Conservation (phyloP, 106 monocot species). For the Iris macrosiphon region DNA sequence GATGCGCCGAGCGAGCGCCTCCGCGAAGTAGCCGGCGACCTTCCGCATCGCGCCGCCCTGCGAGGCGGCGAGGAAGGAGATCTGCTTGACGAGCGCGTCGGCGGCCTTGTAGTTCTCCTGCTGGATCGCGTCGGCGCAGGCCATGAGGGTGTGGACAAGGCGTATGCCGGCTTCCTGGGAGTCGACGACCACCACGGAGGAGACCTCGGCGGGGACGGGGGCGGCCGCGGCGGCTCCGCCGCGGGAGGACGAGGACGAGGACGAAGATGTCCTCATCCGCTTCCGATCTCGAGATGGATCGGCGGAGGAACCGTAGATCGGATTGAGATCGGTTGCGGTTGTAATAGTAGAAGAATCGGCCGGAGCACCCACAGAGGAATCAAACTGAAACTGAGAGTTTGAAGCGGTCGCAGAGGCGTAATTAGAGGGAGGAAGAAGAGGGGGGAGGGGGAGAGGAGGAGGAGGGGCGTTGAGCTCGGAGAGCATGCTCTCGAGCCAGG, state of each 20-base stretch:
- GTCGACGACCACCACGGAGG: conserved; percentile 50
- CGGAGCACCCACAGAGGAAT: background rate
- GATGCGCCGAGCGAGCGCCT: conserved; percentile 65
- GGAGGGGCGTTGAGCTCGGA: conserved; percentile 66
- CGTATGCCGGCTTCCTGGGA: conserved; percentile 80
- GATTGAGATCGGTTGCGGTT: conserved; percentile 16
- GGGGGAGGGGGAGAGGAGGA: conserved; percentile 5
- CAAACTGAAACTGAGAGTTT: background rate
- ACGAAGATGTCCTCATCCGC: conserved; percentile 35
- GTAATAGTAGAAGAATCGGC: conserved; percentile 25
- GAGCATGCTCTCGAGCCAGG: conserved; percentile 81
- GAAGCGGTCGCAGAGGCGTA: background rate
- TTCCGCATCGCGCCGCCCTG: conserved; percentile 87
- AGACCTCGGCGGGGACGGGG: background rate
- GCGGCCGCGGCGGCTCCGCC: conserved; percentile 3
- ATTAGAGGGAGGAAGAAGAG: background rate
- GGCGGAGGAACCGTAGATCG: background rate
- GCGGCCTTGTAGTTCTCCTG: conserved; percentile 62
- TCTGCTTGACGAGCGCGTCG: conserved; percentile 66
- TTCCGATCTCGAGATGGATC: conserved; percentile 33
- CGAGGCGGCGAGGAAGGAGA: conserved; percentile 53
- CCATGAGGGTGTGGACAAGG: conserved; percentile 71
- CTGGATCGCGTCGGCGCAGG: conserved; percentile 83
- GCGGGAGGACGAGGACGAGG: conserved; percentile 33
- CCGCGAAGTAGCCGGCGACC: conserved; percentile 85